A percentile compares a stretch with the other conserved stretches of the same genome.
Conservation (phyloP, 805 yeast species). For the Saturnispora besseyi region DNA sequence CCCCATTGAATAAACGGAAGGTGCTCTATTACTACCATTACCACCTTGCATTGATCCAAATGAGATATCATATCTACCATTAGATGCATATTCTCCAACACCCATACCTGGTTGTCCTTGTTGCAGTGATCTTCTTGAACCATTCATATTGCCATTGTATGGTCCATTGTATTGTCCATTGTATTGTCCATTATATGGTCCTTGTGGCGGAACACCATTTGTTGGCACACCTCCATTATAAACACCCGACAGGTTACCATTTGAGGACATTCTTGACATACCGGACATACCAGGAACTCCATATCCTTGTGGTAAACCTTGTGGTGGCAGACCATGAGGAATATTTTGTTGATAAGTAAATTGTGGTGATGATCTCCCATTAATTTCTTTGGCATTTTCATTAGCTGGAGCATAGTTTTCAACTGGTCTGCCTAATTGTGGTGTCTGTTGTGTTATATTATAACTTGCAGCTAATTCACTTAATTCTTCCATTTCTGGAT, state of each 20-base stretch:
- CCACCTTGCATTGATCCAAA: slow-evolving; percentile 9
- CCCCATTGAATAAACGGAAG: background rate
- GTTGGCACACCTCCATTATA: background rate
- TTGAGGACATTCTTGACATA: background rate
- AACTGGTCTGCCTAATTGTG: slow-evolving; percentile 10
- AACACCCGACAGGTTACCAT: background rate
- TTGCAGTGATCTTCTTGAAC: slow-evolving; percentile 5
- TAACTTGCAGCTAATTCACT: slow-evolving; percentile 26
- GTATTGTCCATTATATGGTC: background rate
- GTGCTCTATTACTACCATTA: slow-evolving; percentile 2
- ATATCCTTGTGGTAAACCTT: slow-evolving; percentile 23
- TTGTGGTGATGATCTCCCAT: slow-evolving; percentile 24
- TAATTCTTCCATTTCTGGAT: slow-evolving; percentile 26
- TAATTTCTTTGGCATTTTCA: background rate
- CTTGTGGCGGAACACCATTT: background rate
- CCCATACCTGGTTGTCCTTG: background rate
- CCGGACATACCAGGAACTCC: background rate
- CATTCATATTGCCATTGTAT: background rate
- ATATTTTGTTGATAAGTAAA: slow-evolving; percentile 23
- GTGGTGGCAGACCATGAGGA: slow-evolving; percentile 29
- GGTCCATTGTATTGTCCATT: slow-evolving; percentile 2
- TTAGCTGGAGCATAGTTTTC: background rate
- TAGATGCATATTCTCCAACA: background rate
- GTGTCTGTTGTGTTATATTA: slow-evolving; percentile 22
- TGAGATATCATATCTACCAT: slow-evolving; percentile 9